Evolutionary conservation across 495 filamentous ascomycete species (phyloP).

Genomic region (Choiromyces venosus): DNA sequence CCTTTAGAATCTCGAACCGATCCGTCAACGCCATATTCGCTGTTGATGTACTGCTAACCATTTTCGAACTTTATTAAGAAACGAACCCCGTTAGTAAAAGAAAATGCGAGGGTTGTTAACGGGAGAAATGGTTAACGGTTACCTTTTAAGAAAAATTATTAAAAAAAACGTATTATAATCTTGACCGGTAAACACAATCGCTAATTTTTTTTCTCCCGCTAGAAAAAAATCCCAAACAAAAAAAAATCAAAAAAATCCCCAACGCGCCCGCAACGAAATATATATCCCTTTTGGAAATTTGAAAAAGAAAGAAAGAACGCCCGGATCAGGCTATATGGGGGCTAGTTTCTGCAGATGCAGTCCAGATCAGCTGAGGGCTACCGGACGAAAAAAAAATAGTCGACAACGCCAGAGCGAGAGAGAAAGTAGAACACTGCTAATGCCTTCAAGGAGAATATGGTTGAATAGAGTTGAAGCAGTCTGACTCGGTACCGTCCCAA

Average conservation of each 20-base stretch:
- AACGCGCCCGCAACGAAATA: not conserved
- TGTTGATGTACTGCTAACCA: constrained; percentile 40
- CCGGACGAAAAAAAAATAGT: not conserved
- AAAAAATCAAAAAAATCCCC: constrained; percentile 15
- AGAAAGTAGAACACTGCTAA: not conserved
- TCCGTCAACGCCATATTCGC: constrained; percentile 50
- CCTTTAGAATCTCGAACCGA: constrained; percentile 92
- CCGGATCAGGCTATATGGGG: not conserved
- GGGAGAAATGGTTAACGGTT: not conserved
- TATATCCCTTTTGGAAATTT: not conserved
- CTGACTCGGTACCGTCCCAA: constrained; percentile 37
- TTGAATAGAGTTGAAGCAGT: not conserved
- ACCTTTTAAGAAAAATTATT: constrained; percentile 1
- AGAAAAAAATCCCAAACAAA: constrained; percentile 15
- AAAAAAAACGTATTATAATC: constrained; percentile 4
- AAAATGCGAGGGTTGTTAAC: not conserved
- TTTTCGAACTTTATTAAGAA: constrained; percentile 26
- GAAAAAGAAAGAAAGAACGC: not conserved
- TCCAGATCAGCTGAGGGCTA: not conserved
- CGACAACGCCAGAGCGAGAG: not conserved
- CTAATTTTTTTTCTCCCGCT: constrained; percentile 19
- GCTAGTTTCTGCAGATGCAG: not conserved
- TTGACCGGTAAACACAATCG: constrained; percentile 1
- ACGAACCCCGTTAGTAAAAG: not conserved
- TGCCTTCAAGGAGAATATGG: not conserved